Evolutionary conservation across 768 basidiomycete genomes (phyloP).

Genomic region (Amanita pallidorosea): DNA sequence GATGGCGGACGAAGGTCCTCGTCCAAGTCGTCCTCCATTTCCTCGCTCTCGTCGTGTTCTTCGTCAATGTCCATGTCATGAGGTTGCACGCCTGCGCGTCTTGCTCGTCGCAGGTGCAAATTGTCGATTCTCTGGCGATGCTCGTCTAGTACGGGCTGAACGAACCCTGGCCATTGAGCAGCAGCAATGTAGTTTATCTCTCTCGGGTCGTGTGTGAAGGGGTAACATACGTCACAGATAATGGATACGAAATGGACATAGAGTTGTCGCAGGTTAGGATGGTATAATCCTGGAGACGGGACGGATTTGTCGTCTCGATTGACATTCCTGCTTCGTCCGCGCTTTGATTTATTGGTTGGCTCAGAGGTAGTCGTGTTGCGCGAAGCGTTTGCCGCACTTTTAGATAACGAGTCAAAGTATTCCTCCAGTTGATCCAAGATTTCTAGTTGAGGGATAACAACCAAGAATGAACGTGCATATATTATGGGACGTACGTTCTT

Average conservation of each 20-base stretch:
- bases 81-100: background rate
- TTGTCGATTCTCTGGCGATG: constrained; percentile 14
- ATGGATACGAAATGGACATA: constrained; percentile 54
- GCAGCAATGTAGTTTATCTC: constrained; percentile 71
- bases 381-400: constrained; percentile 8
- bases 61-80: constrained; percentile 14
- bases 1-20: constrained; percentile 24
- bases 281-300: constrained; percentile 22
- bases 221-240: constrained; percentile 49
- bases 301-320: background rate
- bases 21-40: constrained; percentile 5
- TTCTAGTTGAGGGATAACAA: constrained; percentile 10
- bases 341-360: background rate
- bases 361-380: background rate
- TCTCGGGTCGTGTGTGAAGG: constrained; percentile 54
- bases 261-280: constrained; percentile 43
- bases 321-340: background rate
- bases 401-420: constrained; percentile 15
- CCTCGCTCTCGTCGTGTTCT: constrained; percentile 15
- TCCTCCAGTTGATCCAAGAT: constrained; percentile 26
- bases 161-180: constrained; percentile 74
- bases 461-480: background rate
- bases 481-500: constrained; percentile 36
- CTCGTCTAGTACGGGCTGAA: constrained; percentile 54
- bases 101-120: background rate